These are phyloP conservation scores for Vaccinium corymbosum DNA, from an alignment of 148 eudicot species.

Conservation along the genomic window DNA sequence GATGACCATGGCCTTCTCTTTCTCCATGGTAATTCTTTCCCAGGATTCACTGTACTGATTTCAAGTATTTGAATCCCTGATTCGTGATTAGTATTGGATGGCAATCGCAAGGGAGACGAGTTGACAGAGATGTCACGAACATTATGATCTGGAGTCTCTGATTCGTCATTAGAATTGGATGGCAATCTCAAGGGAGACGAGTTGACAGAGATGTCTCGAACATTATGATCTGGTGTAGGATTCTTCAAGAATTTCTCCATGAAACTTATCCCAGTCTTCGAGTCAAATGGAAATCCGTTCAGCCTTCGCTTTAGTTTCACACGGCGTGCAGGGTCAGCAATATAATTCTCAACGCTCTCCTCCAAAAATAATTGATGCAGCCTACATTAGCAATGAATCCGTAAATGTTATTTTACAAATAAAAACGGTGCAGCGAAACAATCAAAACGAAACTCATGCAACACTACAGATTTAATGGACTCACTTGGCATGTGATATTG, in stretches of 20 bases:
- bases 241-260: constrained; percentile 70
- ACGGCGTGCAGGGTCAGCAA: constrained; percentile 60
- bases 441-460: neutral
- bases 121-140: constrained; percentile 48
- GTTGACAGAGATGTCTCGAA: constrained; percentile 44
- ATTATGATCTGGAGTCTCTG: constrained; percentile 55
- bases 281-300: constrained; percentile 60
- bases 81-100: constrained; percentile 29
- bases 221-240: constrained; percentile 57
- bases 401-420: constrained; percentile 1
- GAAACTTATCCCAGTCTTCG: constrained; percentile 63
- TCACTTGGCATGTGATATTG: constrained; percentile 87
- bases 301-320: constrained; percentile 86
- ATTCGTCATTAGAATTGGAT: constrained; percentile 27
- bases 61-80: constrained; percentile 51
- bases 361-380: constrained; percentile 87
- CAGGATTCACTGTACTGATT: constrained; percentile 43
- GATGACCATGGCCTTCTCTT: constrained; percentile 40
- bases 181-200: constrained; percentile 40
- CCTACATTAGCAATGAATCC: constrained; percentile 43
- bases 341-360: constrained; percentile 76
- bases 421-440: constrained; percentile 2
- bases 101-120: constrained; percentile 38
- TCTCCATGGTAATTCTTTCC: constrained; percentile 32
- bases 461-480: constrained; percentile 5